Conservation (phyloP, 176 grass and related monocot species). For the Triticum monococcum region DNA sequence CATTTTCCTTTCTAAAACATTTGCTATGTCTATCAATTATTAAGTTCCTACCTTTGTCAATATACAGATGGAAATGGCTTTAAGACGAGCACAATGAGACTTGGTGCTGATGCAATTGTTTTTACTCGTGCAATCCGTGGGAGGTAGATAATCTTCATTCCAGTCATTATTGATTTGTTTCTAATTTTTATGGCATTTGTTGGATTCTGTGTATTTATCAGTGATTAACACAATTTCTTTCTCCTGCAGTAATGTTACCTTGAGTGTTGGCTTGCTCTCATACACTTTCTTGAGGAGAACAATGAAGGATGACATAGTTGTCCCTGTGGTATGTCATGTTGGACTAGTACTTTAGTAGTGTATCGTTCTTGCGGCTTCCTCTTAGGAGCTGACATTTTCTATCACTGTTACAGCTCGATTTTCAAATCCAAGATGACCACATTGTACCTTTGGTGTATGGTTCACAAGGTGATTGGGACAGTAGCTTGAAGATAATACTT, state of each 20-base stretch:
- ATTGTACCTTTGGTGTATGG: slow-evolving; percentile 61
- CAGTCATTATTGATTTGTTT: background rate
- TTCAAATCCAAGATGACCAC: slow-evolving; percentile 58
- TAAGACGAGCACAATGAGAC: slow-evolving; percentile 99
- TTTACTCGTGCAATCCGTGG: slow-evolving; percentile 65
- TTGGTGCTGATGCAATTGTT: slow-evolving; percentile 96
- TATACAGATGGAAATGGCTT: slow-evolving; percentile 94
- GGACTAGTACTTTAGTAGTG: background rate
- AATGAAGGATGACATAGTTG: slow-evolving; percentile 96
- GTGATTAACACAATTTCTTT: slow-evolving; percentile 9
- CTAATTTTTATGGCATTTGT: background rate
- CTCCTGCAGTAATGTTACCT: slow-evolving; percentile 56
- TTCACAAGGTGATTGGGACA: slow-evolving; percentile 92
- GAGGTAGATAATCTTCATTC: slow-evolving; percentile 50
- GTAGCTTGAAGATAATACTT: slow-evolving; percentile 74
- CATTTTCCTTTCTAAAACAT: background rate
- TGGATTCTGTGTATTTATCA: slow-evolving; percentile 21
- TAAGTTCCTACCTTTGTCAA: slow-evolving; percentile 23
- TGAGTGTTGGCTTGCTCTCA: slow-evolving; percentile 87
- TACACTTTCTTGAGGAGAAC: slow-evolving; percentile 96
- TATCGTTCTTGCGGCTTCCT: slow-evolving; percentile 7
- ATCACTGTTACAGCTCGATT: slow-evolving; percentile 73
- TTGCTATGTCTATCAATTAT: background rate
- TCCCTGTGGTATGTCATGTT: slow-evolving; percentile 79
- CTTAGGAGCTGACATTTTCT: slow-evolving; percentile 28